Conservation (phyloP, 768 basidiomycete genomes). For the Lactarius tabidus region DNA sequence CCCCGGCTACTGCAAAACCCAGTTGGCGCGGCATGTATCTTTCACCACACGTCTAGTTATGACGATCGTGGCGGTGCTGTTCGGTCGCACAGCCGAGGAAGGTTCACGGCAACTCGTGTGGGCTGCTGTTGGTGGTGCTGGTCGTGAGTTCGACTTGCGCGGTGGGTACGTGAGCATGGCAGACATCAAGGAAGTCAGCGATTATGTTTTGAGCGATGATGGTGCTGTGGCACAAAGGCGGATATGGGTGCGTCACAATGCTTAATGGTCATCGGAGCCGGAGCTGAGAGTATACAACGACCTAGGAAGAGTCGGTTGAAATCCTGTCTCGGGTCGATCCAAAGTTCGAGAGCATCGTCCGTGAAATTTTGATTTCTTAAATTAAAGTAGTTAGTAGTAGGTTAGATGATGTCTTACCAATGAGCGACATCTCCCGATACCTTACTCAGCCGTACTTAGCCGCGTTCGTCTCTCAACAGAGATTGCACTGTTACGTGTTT, state of each 20-base stretch:
- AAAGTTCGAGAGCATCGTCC: conserved; percentile 2
- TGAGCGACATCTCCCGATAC: no score
- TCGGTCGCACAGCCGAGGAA: conserved; percentile 16
- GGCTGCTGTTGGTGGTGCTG: conserved; percentile 16
- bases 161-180: conserved; percentile 10
- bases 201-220: conserved; percentile 20
- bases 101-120: conserved; percentile 21
- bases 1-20: conserved; percentile 21
- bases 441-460: no score
- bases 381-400: no score
- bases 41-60: neutral
- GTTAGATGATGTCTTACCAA: no score
- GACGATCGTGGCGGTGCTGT: neutral
- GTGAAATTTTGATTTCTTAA: conserved; percentile 4
- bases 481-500: neutral
- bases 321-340: conserved; percentile 13
- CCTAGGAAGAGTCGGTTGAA: conserved; percentile 19
- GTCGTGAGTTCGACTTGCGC: conserved; percentile 14
- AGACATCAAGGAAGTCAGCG: conserved; percentile 13
- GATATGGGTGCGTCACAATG: conserved; percentile 9
- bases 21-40: conserved; percentile 7
- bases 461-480: neutral
- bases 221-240: conserved; percentile 10
- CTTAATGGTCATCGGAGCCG: neutral
- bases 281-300: neutral